Conservation (phyloP, 345 rosid species). For the Ricinus communis region DNA sequence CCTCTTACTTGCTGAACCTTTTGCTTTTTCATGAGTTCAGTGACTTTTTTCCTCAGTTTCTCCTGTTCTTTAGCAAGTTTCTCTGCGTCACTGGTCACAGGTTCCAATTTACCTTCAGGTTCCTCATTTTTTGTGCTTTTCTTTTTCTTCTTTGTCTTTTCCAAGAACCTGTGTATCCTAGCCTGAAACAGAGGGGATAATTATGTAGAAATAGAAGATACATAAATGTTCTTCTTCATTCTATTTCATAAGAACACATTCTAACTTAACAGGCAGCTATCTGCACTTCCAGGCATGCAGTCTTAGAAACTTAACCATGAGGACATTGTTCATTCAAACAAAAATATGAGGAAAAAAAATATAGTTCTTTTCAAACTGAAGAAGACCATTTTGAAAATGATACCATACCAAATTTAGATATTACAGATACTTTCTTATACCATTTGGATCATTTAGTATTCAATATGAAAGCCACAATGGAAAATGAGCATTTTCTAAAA, state of each 20-base stretch:
- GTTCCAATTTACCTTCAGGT: conserved; percentile 37
- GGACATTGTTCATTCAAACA: neutral
- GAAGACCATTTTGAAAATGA: neutral
- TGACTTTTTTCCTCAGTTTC: conserved; percentile 59
- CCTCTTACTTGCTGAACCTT: conserved; percentile 57
- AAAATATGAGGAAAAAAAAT: neutral
- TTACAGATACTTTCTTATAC: no score
- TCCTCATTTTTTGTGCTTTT: conserved; percentile 30
- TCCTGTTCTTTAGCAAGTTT: conserved; percentile 43
- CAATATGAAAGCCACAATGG: neutral
- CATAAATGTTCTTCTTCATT: neutral
- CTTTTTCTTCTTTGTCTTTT: conserved; percentile 65
- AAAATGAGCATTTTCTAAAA: neutral
- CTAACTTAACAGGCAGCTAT: neutral
- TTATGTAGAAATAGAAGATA: neutral
- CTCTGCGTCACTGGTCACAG: conserved; percentile 32
- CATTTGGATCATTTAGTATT: neutral
- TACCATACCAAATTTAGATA: no score
- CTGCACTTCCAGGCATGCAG: neutral
- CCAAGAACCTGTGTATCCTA: conserved; percentile 64
- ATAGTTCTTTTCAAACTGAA: neutral
- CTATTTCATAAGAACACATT: neutral
- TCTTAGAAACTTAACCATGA: neutral
- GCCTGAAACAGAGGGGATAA: conserved; percentile 47
- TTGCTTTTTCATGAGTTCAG: conserved; percentile 60